phyloP scores from a whole-genome alignment of 139 green algal genomes.

The Pleodorina starrii region DNA sequence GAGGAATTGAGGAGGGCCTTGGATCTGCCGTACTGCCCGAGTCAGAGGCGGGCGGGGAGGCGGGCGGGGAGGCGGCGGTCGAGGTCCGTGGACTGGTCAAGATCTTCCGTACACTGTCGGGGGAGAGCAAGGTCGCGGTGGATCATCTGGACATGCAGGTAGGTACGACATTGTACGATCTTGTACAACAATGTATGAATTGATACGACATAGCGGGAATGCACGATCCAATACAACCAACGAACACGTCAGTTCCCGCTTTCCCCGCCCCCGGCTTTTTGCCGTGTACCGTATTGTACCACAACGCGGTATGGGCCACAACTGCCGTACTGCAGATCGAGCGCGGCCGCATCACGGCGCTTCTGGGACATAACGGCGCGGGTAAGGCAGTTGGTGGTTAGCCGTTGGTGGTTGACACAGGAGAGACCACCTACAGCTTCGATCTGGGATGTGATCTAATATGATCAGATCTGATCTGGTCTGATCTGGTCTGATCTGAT shows the following conservation, averaged over 20 bases:
- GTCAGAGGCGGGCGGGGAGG: too few species aligned
- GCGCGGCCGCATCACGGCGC: conserved; percentile 78
- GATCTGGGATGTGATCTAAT: too few species aligned
- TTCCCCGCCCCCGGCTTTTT: too few species aligned
- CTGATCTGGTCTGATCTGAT: too few species aligned
- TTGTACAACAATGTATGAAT: not conserved
- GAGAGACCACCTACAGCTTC: not conserved
- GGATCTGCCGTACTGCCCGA: too few species aligned
- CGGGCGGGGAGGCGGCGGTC: conserved; percentile 4
- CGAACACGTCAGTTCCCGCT: too few species aligned
- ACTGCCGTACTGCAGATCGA: conserved; percentile 45
- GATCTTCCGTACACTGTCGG: conserved; percentile 22
- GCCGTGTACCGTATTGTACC: too few species aligned
- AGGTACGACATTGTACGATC: not conserved
- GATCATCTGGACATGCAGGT: conserved; percentile 78
- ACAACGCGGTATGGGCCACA: too few species aligned
- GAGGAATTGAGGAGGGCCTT: too few species aligned
- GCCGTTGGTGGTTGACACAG: not conserved
- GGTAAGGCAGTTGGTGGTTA: conserved; percentile 19
- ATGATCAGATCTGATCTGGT: too few species aligned
- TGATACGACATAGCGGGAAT: too few species aligned
- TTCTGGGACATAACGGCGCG: conserved; percentile 90
- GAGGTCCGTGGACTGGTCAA: conserved; percentile 26
- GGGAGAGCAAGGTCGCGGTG: conserved; percentile 71
- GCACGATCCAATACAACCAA: too few species aligned